Evolutionary conservation across 495 filamentous ascomycete genomes (phyloP).

Genomic region (Elasticomyces elasticus): DNA sequence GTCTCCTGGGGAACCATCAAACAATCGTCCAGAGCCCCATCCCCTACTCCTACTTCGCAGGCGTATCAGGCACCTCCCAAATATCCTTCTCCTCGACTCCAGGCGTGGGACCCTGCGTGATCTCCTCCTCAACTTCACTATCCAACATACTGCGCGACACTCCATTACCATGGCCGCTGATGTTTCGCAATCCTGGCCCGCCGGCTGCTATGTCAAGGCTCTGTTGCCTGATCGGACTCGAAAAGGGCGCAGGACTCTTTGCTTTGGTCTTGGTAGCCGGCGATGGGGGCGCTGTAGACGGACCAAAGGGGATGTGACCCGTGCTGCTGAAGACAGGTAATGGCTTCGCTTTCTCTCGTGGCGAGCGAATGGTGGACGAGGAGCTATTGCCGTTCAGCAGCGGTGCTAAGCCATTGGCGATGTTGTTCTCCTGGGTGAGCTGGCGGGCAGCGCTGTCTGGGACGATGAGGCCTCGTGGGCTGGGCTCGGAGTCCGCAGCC

Average conservation of each 20-base stretch:
- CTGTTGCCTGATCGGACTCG: background rate
- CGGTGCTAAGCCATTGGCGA: background rate
- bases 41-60: background rate
- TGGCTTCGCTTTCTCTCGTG: background rate
- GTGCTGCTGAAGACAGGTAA: constrained; percentile 14
- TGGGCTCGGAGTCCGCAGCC: background rate
- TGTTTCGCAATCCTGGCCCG: background rate
- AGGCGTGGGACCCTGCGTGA: background rate
- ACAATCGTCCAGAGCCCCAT: too few species aligned
- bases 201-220: background rate
- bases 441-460: constrained; percentile 2
- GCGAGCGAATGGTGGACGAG: background rate
- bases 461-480: background rate
- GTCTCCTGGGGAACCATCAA: too few species aligned
- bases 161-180: constrained; percentile 2
- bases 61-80: constrained; percentile 19
- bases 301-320: constrained; percentile 10
- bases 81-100: constrained; percentile 1
- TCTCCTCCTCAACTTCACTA: background rate
- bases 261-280: background rate
- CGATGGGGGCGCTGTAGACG: background rate
- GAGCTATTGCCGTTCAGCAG: background rate
- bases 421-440: constrained; percentile 1
- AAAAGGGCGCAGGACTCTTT: background rate
- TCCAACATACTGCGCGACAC: constrained; percentile 1